Evolutionary conservation across 345 rosid species (phyloP), one percentile per base, ranked within the genome.

Genomic region (Populus alba): DNA sequence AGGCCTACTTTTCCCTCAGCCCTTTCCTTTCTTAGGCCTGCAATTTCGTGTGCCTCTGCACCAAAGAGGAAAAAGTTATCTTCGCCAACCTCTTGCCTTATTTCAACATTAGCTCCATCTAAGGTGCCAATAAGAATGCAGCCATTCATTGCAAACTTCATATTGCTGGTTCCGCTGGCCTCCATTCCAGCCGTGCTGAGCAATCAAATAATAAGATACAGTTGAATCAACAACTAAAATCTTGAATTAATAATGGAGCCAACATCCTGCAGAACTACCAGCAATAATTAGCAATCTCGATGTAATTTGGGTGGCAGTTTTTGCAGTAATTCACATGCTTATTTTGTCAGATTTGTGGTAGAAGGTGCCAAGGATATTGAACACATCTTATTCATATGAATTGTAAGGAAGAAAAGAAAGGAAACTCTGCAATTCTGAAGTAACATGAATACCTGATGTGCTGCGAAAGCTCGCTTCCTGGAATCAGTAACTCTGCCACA

Each of bases 101-200:
- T 89, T 80, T 89, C 87, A 33, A 87, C 91, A 75, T 89, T 85
- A 5, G 89, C 88, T 27, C 88, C 91, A 78, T 89, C 90, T 63
- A 85, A 61, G 12, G 90, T 89, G 72, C 91, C 89, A 35, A 89
- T 78, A 18, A 81, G 85, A 72, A 87, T 3, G 77, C 89, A 84
- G 5, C 91, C 88, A 55, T 85, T 87, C 90, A 89, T 89, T 16
- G 83, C 84, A 78, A 89, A 89, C 84, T 89, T 89, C 86, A 86
- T 89, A 72, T 89, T 87, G 83, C 90, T 89, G 13, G 87, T 89
- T 68, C 87, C 90, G 72, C 88, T 89, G 18, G 92, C 92, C 79
- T 89, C 89, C 90, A 87, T 86, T 73, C 90, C 89, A 65, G 89
- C 86, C 0, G 87, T 89, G 74, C 92, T 89, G 63, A 59, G 27